Base-by-base conservation (phyloP, 2,329 filamentous ascomycete species). In the Cadophora malorum region DNA sequence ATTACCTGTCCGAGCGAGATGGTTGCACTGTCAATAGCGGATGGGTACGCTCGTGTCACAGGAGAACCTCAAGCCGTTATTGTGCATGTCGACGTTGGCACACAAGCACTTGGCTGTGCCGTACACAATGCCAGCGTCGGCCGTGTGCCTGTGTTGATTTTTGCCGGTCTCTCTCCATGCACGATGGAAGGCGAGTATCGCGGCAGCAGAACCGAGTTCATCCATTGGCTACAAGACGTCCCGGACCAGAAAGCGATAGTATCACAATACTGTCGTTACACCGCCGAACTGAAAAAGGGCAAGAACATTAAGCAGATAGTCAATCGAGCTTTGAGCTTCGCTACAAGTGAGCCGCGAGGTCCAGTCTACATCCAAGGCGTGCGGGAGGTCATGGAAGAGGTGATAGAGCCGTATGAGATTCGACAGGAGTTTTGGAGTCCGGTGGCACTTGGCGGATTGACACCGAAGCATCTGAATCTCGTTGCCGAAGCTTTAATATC, bases 221-320 rank as follows among this genome's bases (percentile, higher is more conserved):
- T 92, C 73, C 90, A 93, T 74, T 93, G 90, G 90, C 90, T 93
- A 31, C 91, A 93, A 75, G 90, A 93, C 78, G 88, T 92, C 2
- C 90, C 88, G 0, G 90, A 93, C 73, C 91, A 93, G 77, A 91
- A 90, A 75, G 84, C 88, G 73, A 92, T 93, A 59, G 85, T 93
- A 9, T 81, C 84, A 0, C 90, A 93, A 76, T 93, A 93, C 75
- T 93, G 91, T 75, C 83, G 91, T 47, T 93, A 92, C 72, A 83
- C 86, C 0, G 89, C 83, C 1, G 91, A 93, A 78, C 87, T 93
- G 77, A 91, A 90, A 77, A 87, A 86, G 0, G 90, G 90, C 0
- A 86, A 85, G 76, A 93, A 93, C 73, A 84, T 93, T 64, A 93
- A 93, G 79, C 90, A 93, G 79, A 86, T 92, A 69, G 88, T 93